Base-by-base conservation (phyloP, 805 yeast genomes). In the Brettanomyces nanus region DNA sequence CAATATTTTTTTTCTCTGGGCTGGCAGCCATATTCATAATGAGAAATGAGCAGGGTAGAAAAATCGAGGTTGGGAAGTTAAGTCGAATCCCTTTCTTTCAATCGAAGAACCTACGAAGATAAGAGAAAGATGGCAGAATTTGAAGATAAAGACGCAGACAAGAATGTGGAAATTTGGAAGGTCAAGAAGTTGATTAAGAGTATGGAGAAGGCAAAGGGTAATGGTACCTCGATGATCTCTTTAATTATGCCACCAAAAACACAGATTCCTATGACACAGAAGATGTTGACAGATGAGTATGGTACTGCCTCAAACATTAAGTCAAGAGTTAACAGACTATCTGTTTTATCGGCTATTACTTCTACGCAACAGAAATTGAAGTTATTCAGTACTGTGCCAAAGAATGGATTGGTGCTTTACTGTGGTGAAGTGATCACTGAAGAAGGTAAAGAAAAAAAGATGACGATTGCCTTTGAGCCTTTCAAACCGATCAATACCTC, bases 401-500 rank as follows among this genome's bases (percentile, higher is more conserved):
- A 82, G 42, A 92, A 92, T 61, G 99, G 99, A 32, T 74, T 92
- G 59, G 97, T 92, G 38, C 66, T 92, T 39, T 92, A 89, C 71
- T 92, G 98, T 77, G 99, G 99, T 73, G 99, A 92, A 67, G 94
- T 94, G 42, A 67, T 89, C 50, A 92, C 96, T 29, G 95, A 82
- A 44, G 97, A 92, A 63, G 98, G 98, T 54, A 92, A 92, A 62
- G 95, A 87, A 68, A 86, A 92, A 69, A 92, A 89, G 65, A 80
- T 92, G 56, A 90, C 90, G 52, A 87, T 92, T 53, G 97, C 92
- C 59, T 92, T 92, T 53, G 98, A 92, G 68, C 99, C 99, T 22
- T 92, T 92, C 73, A 92, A 92, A 68, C 97, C 99, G 42, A 92
- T 92, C 65, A 92, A 92, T 69, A 92, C 98, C n/a, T 84, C 97